Percentiles rank a stretch among this genome's conserved stretches.
phyloP scores from a whole-genome alignment of 140 eudicot genomes.

The Ambrosia hybrid region DNA sequence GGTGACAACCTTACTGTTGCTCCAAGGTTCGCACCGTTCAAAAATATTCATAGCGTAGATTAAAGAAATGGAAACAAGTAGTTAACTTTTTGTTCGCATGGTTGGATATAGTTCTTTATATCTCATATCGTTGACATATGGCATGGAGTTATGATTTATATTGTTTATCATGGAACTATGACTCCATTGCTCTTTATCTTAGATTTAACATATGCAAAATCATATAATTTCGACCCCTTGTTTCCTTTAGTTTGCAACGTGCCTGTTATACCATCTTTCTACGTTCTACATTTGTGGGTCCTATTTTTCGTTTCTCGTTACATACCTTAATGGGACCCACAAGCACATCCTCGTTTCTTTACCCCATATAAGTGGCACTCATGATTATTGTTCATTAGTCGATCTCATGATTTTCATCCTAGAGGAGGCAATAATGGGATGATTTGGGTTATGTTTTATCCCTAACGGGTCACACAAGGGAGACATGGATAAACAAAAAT shows the following conservation, averaged over 20 bases:
- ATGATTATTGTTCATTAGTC: not conserved
- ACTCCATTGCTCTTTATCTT: not conserved
- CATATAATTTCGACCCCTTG: not conserved
- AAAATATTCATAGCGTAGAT: not conserved
- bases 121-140: conserved; percentile 1
- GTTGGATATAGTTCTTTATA: conserved; percentile 13
- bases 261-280: not conserved
- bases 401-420: not conserved
- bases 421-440: not conserved
- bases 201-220: conserved; percentile 16
- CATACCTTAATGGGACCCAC: conserved; percentile 4
- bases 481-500: not conserved
- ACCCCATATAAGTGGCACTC: not conserved
- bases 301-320: conserved; percentile 3
- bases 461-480: not conserved
- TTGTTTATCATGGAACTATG: conserved; percentile 9
- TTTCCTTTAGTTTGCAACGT: not conserved
- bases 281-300: conserved; percentile 1
- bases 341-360: not conserved
- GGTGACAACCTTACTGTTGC: no score
- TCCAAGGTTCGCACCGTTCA: no score
- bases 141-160: not conserved
- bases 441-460: no score
- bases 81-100: not conserved
- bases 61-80: not conserved